Percentiles rank a stretch among this genome's conserved stretches.
These are phyloP conservation scores for Fusarium oligoseptatum DNA, from an alignment of 2,329 filamentous ascomycete genomes.

Conservation along the genomic window DNA sequence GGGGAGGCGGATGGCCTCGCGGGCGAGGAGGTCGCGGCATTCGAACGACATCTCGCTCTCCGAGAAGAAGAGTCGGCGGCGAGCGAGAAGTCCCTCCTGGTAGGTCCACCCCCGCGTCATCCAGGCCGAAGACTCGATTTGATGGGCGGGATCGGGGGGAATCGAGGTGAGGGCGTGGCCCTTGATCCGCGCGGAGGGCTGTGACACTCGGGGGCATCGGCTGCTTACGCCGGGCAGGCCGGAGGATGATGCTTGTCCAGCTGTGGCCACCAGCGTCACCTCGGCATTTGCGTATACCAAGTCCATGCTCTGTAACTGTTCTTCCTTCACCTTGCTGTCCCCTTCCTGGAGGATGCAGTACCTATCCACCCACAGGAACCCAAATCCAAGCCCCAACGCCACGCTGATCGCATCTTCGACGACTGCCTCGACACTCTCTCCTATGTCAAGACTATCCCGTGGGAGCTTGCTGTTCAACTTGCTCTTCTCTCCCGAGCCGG, in stretches of 20 bases:
- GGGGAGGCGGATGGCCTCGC: not conserved
- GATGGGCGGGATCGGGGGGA: not conserved
- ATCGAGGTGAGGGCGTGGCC: not conserved
- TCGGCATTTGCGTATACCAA: not conserved
- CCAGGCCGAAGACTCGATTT: not conserved
- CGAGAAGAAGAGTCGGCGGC: not conserved
- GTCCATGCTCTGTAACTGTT: not conserved
- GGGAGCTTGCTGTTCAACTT: not conserved
- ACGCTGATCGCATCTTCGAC: not conserved
- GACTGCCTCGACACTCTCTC: not conserved
- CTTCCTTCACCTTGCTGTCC: not conserved
- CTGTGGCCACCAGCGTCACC: not conserved
- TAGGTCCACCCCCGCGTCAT: not conserved
- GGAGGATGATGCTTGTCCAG: not conserved
- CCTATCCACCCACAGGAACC: not conserved
- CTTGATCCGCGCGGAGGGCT: not conserved
- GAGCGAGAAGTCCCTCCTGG: not conserved
- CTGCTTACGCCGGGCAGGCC: not conserved
- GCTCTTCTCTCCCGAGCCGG: not conserved
- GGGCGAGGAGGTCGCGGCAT: not conserved
- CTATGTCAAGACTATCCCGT: not conserved
- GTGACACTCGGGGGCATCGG: not conserved
- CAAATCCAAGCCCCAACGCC: not conserved
- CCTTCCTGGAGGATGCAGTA: not conserved
- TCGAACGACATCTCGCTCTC: not conserved